Conservation (phyloP, 2,329 filamentous ascomycete genomes). For the Calonectria hawksworthii region DNA sequence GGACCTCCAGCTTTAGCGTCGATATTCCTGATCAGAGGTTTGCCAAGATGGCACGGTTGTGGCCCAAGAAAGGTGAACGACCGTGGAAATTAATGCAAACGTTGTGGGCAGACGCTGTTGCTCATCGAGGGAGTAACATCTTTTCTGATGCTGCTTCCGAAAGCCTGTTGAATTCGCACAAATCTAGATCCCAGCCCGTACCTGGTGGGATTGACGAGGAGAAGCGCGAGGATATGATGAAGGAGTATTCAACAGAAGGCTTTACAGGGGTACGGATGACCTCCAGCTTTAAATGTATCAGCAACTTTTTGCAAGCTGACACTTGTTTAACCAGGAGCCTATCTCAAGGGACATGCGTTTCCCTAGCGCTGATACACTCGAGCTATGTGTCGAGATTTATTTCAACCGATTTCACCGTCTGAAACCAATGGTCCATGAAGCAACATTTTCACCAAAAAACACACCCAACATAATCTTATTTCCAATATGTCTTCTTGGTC, state of each 20-base stretch:
- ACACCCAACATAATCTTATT: background rate
- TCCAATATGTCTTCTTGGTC: background rate
- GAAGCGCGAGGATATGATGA: background rate
- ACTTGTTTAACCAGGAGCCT: background rate
- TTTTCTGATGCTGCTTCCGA: background rate
- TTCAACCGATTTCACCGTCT: background rate
- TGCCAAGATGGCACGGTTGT: background rate
- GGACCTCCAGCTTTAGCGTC: background rate
- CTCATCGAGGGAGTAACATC: background rate
- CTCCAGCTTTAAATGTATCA: too few relatives aligned
- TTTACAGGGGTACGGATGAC: background rate
- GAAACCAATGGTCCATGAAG: background rate
- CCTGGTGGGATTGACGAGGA: background rate
- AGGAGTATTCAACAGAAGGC: background rate
- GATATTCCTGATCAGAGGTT: background rate
- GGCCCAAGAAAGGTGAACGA: background rate
- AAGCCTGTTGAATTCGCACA: background rate
- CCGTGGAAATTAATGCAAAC: constrained; percentile 2
- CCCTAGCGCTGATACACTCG: background rate
- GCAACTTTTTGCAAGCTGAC: background rate
- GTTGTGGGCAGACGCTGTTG: background rate
- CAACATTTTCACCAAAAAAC: background rate
- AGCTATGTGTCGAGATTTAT: background rate
- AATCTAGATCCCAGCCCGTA: background rate
- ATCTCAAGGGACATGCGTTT: background rate